Conservation (phyloP, 2,329 filamentous ascomycete genomes). For the Colletotrichum noveboracense region DNA sequence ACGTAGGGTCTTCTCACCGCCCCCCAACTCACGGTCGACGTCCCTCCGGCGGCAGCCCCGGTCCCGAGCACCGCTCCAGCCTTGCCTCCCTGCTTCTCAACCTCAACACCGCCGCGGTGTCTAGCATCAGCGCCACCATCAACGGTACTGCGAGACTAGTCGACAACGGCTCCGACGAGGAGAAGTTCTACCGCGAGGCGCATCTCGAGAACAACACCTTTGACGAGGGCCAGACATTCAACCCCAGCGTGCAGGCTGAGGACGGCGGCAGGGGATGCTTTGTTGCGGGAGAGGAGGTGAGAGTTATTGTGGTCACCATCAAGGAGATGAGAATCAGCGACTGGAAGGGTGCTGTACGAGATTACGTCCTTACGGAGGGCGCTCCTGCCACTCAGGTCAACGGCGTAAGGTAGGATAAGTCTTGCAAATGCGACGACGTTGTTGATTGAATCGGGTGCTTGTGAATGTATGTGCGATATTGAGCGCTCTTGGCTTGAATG, state of each 20-base stretch:
- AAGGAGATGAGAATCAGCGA: conserved; percentile 87
- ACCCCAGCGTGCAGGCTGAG: conserved; percentile 41
- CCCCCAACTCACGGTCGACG: conserved; percentile 74
- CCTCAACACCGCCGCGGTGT: conserved; percentile 87
- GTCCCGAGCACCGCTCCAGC: conserved; percentile 70
- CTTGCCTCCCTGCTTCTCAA: conserved; percentile 86
- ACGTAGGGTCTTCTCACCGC: conserved; percentile 81
- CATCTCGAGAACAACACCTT: conserved; percentile 96
- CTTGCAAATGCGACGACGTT: background rate
- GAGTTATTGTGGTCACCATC: conserved; percentile 86
- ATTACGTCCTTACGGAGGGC: conserved; percentile 64
- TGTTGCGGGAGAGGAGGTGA: conserved; percentile 81
- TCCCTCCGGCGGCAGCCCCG: conserved; percentile 66
- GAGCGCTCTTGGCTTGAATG: background rate
- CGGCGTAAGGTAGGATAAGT: conserved; percentile 35
- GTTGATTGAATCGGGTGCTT: background rate
- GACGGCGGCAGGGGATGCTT: conserved; percentile 69
- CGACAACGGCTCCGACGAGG: conserved; percentile 76
- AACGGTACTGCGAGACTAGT: conserved; percentile 84
- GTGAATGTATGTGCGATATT: background rate
- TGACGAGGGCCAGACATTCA: conserved; percentile 52
- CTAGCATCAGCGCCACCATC: conserved; percentile 90
- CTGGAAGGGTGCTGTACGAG: conserved; percentile 92
- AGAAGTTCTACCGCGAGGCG: conserved; percentile 79
- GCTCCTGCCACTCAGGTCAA: conserved; percentile 38